These are phyloP conservation scores for Fusarium graminum DNA, from an alignment of 2,329 filamentous ascomycete species.

Conservation along the genomic window DNA sequence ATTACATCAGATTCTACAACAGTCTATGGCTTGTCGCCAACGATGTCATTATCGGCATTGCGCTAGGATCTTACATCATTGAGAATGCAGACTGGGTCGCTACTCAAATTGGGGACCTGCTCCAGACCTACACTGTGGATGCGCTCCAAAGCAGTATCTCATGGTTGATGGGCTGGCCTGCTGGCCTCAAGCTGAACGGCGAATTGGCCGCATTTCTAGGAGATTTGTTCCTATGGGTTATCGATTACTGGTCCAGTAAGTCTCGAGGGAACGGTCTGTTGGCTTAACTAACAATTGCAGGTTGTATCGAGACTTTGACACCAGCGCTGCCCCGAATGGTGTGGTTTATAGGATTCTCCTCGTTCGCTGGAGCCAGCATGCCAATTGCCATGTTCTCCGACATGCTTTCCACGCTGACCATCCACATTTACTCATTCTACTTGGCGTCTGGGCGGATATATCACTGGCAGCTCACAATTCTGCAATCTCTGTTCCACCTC, in stretches of 20 bases:
- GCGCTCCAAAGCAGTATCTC: slow-evolving; percentile 89
- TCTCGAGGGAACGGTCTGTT: slow-evolving; percentile 24
- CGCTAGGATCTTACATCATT: slow-evolving; percentile 94
- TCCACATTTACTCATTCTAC: slow-evolving; percentile 99
- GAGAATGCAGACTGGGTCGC: slow-evolving; percentile 92
- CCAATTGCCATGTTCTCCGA: slow-evolving; percentile 96
- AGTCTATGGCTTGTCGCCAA: slow-evolving; percentile 98
- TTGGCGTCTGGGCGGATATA: slow-evolving; percentile 96
- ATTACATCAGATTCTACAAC: slow-evolving; percentile 99
- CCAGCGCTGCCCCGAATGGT: slow-evolving; percentile 88
- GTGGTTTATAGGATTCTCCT: slow-evolving; percentile 92
- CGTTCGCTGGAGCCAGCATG: slow-evolving; percentile 96
- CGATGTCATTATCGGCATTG: slow-evolving; percentile 98
- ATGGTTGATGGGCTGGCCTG: slow-evolving; percentile 97
- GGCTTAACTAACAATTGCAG: slow-evolving; percentile 57
- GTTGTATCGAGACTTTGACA: slow-evolving; percentile 80
- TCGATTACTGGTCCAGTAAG: slow-evolving; percentile 94
- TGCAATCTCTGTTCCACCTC: slow-evolving; percentile 97
- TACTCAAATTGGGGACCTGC: slow-evolving; percentile 78
- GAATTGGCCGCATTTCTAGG: slow-evolving; percentile 95
- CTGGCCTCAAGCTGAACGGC: slow-evolving; percentile 93
- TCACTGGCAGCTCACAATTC: slow-evolving; percentile 97
- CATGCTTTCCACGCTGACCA: slow-evolving; percentile 87
- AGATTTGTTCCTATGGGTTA: slow-evolving; percentile 97
- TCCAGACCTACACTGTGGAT: slow-evolving; percentile 87